Conservation (phyloP, 306 rosid species). For the Castanea crenata region DNA sequence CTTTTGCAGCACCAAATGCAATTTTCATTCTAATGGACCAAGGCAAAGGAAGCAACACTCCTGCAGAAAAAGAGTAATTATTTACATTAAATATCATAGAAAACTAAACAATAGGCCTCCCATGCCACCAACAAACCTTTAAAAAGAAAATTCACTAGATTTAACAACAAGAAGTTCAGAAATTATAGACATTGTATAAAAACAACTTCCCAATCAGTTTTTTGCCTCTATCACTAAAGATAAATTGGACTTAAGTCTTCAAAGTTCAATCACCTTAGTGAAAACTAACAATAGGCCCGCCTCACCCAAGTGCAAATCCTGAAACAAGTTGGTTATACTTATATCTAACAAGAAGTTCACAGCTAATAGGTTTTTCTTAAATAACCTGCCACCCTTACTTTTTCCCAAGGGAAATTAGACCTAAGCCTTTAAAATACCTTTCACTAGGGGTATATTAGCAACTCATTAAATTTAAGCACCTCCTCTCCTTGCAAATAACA, state of each 20-base stretch:
- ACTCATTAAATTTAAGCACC: neutral
- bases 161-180: neutral
- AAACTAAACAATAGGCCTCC: slow-evolving; percentile 6
- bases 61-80: slow-evolving; percentile 35
- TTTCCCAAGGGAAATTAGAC: neutral
- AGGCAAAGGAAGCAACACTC: slow-evolving; percentile 88
- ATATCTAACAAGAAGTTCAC: neutral
- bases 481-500: neutral
- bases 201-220: neutral
- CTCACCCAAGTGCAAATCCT: neutral
- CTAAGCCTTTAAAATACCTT: neutral
- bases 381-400: neutral
- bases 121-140: neutral
- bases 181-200: neutral
- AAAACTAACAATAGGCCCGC: neutral
- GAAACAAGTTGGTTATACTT: neutral
- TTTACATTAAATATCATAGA: slow-evolving; percentile 7
- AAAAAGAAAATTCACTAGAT: neutral
- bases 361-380: neutral
- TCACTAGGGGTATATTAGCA: neutral
- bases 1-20: slow-evolving; percentile 93
- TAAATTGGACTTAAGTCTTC: neutral
- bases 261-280: neutral
- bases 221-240: neutral
- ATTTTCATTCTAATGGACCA: slow-evolving; percentile 98